Base-by-base conservation (phyloP, 768 basidiomycete species). In the Neoboletus magnificus region DNA sequence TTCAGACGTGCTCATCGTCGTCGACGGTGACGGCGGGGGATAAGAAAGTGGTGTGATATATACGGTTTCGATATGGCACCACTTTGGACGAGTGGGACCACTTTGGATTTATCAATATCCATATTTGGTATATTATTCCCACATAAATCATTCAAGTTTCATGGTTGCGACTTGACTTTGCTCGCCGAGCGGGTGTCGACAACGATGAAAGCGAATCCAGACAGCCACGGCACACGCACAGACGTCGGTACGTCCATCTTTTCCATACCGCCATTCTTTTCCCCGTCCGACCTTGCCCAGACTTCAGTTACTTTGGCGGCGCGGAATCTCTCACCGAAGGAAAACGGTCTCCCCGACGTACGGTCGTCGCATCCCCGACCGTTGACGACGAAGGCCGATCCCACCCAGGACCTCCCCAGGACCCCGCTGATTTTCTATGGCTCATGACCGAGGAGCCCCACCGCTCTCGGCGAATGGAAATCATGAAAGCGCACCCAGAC, bases 391-490 rank as follows among this genome's bases (percentile, higher is more conserved):
- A 79, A 57, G 79, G 75, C 10, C 68, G 66, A 39, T 69, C 73
- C 4, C 71, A 80, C 63, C 70, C 76, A 20, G 77, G 73, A 6
- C 83, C 83, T 3, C 87, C 87, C 0, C 85, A 86, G 67, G 85
- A 93, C 64, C 88, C 91, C 1, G 71, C 77, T 0, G 96, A 98
- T 62, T 98, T 97, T 65, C 78, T 98, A 30, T 99, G 97, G 97
- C 67, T 95, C 43, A 91, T 98, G 86, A 97, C 93, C 0, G 97
- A 99, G 73, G 97, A 99, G 67, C 97, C 97, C 3, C 97, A 99
- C 72, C 83, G 96, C 48, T 85, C 86, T 16, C 77, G 97, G 52
- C 77, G 97, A 55, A 85, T 84, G 75, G 88, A 83, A 8, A 98
- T 99, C 57, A 81, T 98, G 78, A 95, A 95, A 65, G 88, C 90